These are phyloP conservation scores for Vanrija humicola DNA, from an alignment of 1,284 basidiomycete species.

Conservation along the genomic window DNA sequence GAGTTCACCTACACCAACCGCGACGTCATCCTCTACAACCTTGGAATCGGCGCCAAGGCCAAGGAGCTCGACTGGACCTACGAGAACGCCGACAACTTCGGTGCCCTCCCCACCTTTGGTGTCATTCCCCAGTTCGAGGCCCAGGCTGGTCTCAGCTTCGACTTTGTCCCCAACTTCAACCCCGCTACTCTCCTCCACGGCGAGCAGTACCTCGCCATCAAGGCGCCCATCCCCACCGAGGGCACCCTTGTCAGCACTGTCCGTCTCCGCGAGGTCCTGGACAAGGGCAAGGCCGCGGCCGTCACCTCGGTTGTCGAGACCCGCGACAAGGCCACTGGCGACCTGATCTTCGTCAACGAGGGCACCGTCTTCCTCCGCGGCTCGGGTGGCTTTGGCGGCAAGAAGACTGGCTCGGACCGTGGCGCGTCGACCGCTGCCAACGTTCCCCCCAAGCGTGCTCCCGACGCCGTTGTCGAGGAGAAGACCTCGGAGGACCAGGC, in stretches of 20 bases:
- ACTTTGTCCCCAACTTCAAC: constrained; percentile 84
- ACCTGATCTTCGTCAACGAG: constrained; percentile 87
- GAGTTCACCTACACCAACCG: constrained; percentile 77
- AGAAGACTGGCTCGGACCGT: constrained; percentile 75
- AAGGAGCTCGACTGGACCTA: constrained; percentile 88
- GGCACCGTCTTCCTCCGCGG: constrained; percentile 91
- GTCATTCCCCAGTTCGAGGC: constrained; percentile 90
- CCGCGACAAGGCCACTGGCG: constrained; percentile 70
- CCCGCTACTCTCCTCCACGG: constrained; percentile 96
- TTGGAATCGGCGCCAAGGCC: constrained; percentile 92
- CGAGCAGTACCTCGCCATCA: constrained; percentile 91
- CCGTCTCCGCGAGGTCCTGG: constrained; percentile 51
- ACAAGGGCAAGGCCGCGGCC: constrained; percentile 80
- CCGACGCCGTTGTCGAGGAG: constrained; percentile 81
- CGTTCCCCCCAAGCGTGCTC: constrained; percentile 72
- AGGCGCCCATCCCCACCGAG: constrained; percentile 78
- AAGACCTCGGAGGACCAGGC: constrained; percentile 78
- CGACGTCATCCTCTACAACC: constrained; percentile 92
- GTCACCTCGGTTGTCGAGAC: constrained; percentile 76
- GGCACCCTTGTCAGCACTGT: constrained; percentile 77
- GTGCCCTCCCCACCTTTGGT: constrained; percentile 85
- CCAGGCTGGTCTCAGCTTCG: constrained; percentile 60
- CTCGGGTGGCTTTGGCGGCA: constrained; percentile 91
- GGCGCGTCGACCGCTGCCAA: constrained; percentile 85
- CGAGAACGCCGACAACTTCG: constrained; percentile 82